A percentile compares a stretch with the other conserved stretches of the same genome.
Conservation (phyloP, 208 protist genomes). For the Leishmania major region DNA sequence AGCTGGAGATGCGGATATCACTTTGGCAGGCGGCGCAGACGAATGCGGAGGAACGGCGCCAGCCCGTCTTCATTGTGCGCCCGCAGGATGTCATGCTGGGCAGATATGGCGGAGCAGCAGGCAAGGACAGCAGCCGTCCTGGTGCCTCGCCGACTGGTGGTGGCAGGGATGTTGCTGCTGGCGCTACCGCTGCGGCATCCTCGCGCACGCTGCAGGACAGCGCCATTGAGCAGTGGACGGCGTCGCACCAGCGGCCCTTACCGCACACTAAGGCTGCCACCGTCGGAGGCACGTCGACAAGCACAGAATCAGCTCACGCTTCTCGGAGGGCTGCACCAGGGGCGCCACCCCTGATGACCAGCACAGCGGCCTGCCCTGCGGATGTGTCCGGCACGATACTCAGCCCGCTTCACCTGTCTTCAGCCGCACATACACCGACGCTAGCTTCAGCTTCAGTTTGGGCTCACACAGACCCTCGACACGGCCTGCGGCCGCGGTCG, state of each 20-base stretch:
- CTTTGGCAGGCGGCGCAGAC: conserved; percentile 36
- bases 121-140: not conserved
- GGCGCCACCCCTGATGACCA: not conserved
- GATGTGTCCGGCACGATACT: not conserved
- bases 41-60: conserved; percentile 34
- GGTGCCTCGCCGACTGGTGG: not conserved
- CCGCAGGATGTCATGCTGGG: conserved; percentile 38
- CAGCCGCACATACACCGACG: not conserved
- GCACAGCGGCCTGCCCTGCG: not conserved
- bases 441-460: not conserved
- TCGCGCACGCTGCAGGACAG: not conserved
- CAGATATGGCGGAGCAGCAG: not conserved
- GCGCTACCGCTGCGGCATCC: not conserved
- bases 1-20: conserved; percentile 32
- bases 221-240: not conserved
- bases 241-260: not conserved
- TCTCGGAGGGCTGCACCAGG: not conserved
- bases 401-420: not conserved
- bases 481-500: not conserved
- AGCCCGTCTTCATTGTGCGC: conserved; percentile 38
- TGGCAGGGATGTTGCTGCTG: not conserved
- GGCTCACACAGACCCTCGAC: not conserved
- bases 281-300: not conserved
- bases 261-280: not conserved
- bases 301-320: not conserved